Evolutionary conservation across 148 eudicot genomes (phyloP).

Genomic region (Polygonum maritimum): DNA sequence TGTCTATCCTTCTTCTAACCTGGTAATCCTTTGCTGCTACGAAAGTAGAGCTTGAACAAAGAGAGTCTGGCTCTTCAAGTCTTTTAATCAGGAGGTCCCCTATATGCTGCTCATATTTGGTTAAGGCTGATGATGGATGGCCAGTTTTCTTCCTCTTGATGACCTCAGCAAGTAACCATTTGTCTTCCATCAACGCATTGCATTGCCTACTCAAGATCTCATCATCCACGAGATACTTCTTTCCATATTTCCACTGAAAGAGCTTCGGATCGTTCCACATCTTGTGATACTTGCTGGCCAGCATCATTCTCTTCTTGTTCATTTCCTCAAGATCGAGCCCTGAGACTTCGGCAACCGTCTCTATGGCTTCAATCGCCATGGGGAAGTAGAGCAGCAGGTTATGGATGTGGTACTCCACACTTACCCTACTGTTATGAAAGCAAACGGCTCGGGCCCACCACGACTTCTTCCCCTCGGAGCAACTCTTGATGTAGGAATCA

Average conservation of each 20-base stretch:
- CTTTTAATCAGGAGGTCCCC: constrained; percentile 34
- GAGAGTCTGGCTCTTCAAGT: constrained; percentile 20
- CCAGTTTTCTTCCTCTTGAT: constrained; percentile 33
- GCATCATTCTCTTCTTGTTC: constrained; percentile 46
- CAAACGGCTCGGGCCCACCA: constrained; percentile 52
- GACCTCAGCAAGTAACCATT: constrained; percentile 38
- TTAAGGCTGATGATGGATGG: neutral
- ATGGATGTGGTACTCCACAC: constrained; percentile 50
- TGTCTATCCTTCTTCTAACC: constrained; percentile 45
- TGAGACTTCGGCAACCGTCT: constrained; percentile 49
- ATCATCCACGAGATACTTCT: constrained; percentile 44
- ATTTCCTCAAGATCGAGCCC: constrained; percentile 50
- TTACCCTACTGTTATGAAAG: constrained; percentile 34
- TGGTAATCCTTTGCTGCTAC: constrained; percentile 42
- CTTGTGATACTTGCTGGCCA: constrained; percentile 38
- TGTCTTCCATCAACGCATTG: constrained; percentile 39
- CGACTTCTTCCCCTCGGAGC: constrained; percentile 33
- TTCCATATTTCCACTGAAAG: constrained; percentile 51
- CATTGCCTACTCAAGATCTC: constrained; percentile 29
- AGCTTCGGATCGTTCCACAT: constrained; percentile 54
- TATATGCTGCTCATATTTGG: constrained; percentile 35
- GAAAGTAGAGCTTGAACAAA: constrained; percentile 28
- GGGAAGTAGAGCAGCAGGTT: constrained; percentile 44
- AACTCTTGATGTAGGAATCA: constrained; percentile 36
- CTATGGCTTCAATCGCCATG: constrained; percentile 49